Evolutionary conservation across 371 early-diverging fungal species (phyloP), one percentile per base, ranked within the genome.

Genomic region (Haplosporangium sp.): DNA sequence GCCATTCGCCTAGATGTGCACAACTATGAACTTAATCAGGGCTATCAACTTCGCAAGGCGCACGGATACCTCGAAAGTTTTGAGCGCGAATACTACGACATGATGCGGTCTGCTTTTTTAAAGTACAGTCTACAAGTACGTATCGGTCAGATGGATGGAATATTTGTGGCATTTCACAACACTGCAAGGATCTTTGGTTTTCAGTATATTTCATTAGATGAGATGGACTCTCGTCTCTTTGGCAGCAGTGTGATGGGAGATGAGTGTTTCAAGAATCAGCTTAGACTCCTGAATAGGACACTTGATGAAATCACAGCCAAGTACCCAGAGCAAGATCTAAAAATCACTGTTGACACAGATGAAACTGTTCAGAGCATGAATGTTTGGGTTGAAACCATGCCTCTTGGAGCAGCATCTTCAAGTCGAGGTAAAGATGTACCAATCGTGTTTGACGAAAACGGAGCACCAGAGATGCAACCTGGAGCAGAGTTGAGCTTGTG

Each of bases 61-160:
- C 84, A 86, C 44, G 98, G 98, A 1, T 83, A 92, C 15, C 79
- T 88, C 53, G 88, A 92, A 66, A 95, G 95, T 0, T 98, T 93
- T 82, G 97, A 97, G 79, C 88, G 97, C 52, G 98, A 98, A 84
- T 95, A 96, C 83, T 96, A 93, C 77, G 98, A 97, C 82, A 95
- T 97, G 96, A 87, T 94, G 48, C 91, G 96, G 5, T 88, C 94
- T 2, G 94, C 95, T 0, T 92, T 96, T 71, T 77, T 97, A 45
- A 97, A 96, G 79, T 96, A 95, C 87, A 93, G 92, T 83, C 93
- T 97, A 63, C 98, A 98, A 84, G 95, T 92, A 6, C 92, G 97
- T 4, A 96, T 98, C 62, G 98, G 98, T 1, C 89, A 94, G 66
- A 98, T 98, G 98, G 98, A 98, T 77, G 98, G 98, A 5, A 92